Evolutionary conservation across 2,329 filamentous ascomycete species (phyloP), one percentile per base, ranked within the genome.

Genomic region (Annulohypoxylon truncatum): DNA sequence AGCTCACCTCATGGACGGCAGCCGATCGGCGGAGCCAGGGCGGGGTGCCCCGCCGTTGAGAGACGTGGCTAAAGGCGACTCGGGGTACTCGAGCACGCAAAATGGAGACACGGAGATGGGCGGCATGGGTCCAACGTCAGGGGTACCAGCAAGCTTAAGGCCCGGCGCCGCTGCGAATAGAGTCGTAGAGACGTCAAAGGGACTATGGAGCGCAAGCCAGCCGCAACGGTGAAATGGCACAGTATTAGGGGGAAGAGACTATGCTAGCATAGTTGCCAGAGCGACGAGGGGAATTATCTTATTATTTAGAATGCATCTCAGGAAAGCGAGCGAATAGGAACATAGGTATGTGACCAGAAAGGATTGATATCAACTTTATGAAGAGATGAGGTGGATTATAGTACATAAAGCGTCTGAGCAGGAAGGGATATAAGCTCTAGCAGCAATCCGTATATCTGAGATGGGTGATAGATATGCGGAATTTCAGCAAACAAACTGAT

Each of bases 111-210:
- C 84, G 2, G 76, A 78, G 18, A 87, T 87, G 85, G 79, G 79
- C 4, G 84, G 84, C 50, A 82, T 80, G 29, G 66, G 18, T 18
- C 75, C 75, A 13, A 66, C 73, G 22, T 67, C 55, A 20, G 73
- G 72, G 12, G 78, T 88, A 22, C 87, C 87, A 5, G 76, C 83
- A 51, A 83, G 81, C 64, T 75, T 89, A 74, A 81, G 85, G 68
- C 86, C 86, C 0, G 87, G 87, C 15, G 83, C 82, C 64, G 79
- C 82, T 68, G 83, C 80, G 50, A 88, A 88, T 76, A 83, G 82
- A 69, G 82, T 89, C 12, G 79, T 88, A n/a, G 87, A 90, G 77
- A 89, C 87, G 26, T 88, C 85, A 33, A 89, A 87, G 71, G 88
- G 88, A 1, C 77, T 91, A 60, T 91, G 89, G 89, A 85, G 78